These are phyloP conservation scores for Paraglomus brasilianum DNA, from an alignment of 192 early-diverging fungal genomes.

Conservation along the genomic window DNA sequence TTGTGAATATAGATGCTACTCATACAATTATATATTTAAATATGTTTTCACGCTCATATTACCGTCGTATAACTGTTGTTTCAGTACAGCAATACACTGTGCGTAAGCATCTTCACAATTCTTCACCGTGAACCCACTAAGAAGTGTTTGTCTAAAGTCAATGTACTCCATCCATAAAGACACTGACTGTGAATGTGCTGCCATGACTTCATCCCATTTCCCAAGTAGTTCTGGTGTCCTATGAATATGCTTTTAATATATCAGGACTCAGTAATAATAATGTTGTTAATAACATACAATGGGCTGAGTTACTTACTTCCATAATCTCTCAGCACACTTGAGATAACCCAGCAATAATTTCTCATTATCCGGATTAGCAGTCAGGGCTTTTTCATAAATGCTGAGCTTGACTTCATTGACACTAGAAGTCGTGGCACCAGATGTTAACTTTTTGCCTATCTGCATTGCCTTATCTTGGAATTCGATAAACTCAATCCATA, in stretches of 20 bases:
- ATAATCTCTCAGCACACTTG: slow-evolving; percentile 44
- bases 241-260: neutral
- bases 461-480: slow-evolving; percentile 48
- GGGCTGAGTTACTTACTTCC: slow-evolving; percentile 37
- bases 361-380: slow-evolving; percentile 49
- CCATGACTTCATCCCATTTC: slow-evolving; percentile 54
- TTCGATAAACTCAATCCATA: slow-evolving; percentile 55
- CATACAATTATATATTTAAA: no score
- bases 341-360: slow-evolving; percentile 47
- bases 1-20: no score
- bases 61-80: slow-evolving; percentile 25
- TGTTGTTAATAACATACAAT: neutral
- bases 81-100: slow-evolving; percentile 37
- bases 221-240: slow-evolving; percentile 42
- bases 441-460: slow-evolving; percentile 28
- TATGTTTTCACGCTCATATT: slow-evolving; percentile 21
- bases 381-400: slow-evolving; percentile 54
- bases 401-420: slow-evolving; percentile 54
- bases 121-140: slow-evolving; percentile 50
- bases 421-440: slow-evolving; percentile 37
- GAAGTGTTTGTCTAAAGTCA: slow-evolving; percentile 54
- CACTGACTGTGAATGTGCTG: slow-evolving; percentile 37
- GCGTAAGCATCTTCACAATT: slow-evolving; percentile 31
- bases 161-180: slow-evolving; percentile 57
- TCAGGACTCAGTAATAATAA: neutral